phyloP scores from a whole-genome alignment of 345 rosid genomes.

The Eutrema heterophyllum region DNA sequence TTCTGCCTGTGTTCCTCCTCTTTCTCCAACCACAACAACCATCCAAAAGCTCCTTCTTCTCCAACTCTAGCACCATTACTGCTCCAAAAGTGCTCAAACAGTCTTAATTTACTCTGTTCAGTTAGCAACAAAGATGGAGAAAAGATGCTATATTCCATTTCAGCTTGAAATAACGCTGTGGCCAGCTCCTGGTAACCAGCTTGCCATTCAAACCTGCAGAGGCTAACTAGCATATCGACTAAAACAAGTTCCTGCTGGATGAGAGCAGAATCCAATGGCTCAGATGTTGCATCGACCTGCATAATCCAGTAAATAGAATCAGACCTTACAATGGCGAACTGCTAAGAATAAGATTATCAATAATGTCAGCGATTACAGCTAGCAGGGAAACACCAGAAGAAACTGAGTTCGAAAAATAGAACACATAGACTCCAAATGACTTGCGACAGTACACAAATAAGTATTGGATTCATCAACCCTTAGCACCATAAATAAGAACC shows the following conservation, averaged over 20 bases:
- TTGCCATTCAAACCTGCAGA: constrained; percentile 97
- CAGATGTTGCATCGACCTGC: constrained; percentile 56
- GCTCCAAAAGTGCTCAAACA: constrained; percentile 95
- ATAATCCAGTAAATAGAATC: constrained; percentile 18
- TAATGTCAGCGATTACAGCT: constrained; percentile 1
- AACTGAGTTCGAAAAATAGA: not conserved
- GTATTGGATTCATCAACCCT: constrained; percentile 12
- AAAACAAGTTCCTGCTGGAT: constrained; percentile 71
- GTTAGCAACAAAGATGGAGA: constrained; percentile 67
- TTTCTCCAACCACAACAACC: constrained; percentile 89
- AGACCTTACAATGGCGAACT: constrained; percentile 10
- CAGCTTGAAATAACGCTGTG: constrained; percentile 88
- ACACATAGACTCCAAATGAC: constrained; percentile 16
- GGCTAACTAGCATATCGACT: constrained; percentile 81
- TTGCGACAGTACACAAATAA: not conserved
- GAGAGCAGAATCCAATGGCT: constrained; percentile 42
- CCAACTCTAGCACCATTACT: constrained; percentile 84
- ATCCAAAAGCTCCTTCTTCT: constrained; percentile 91
- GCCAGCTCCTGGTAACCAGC: constrained; percentile 87
- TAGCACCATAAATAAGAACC: constrained; percentile 55
- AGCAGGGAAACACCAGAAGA: not conserved
- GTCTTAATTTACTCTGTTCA: constrained; percentile 74
- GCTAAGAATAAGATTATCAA: not conserved
- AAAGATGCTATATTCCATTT: constrained; percentile 83
- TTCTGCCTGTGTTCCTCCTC: constrained; percentile 90